These are phyloP conservation scores for Xylaria arbuscula DNA, from an alignment of 2,329 filamentous ascomycete genomes.

Conservation along the genomic window DNA sequence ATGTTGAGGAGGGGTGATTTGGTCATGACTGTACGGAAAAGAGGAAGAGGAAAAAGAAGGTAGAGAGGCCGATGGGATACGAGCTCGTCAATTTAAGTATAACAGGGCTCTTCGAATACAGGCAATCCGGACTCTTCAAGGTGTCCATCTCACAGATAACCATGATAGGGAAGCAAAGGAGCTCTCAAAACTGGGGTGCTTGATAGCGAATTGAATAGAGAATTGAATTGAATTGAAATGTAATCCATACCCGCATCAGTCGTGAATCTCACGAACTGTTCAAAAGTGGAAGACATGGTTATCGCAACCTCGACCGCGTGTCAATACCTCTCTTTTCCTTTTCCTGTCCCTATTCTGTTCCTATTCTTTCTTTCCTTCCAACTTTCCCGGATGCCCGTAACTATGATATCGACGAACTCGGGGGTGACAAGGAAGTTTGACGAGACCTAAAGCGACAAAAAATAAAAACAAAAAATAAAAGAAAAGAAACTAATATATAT, in stretches of 20 bases:
- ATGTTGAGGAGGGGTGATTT: too few species aligned
- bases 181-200: background rate
- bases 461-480: too few species aligned
- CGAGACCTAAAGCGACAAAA: too few species aligned
- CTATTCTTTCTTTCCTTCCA: background rate
- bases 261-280: slow-evolving; percentile 58
- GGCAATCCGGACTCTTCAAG: background rate
- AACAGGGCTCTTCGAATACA: background rate
- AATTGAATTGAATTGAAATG: slow-evolving; percentile 5
- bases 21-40: background rate
- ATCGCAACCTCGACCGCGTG: background rate
- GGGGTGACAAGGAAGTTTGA: too few species aligned
- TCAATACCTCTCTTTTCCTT: background rate
- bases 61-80: too few species aligned
- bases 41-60: too few species aligned
- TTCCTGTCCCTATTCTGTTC: background rate
- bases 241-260: slow-evolving; percentile 57
- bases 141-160: background rate
- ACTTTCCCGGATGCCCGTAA: too few species aligned
- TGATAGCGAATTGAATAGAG: background rate
- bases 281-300: slow-evolving; percentile 47
- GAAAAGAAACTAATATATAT: too few species aligned
- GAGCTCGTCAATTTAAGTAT: background rate
- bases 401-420: too few species aligned
- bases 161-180: background rate